These are phyloP conservation scores for Phaseolus lunatus DNA, from an alignment of 306 rosid species.

Conservation along the genomic window DNA sequence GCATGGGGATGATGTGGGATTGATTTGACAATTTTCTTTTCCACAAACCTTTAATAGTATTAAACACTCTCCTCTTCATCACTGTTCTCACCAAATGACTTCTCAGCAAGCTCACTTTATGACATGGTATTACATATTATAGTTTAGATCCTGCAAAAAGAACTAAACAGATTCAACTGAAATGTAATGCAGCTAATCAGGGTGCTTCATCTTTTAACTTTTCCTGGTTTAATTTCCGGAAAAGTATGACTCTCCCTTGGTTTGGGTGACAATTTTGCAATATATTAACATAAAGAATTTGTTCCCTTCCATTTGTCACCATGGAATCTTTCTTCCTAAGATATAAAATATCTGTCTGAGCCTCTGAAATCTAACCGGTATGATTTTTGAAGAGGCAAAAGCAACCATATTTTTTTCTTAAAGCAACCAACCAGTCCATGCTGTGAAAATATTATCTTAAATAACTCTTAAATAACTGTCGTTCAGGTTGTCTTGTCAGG, in stretches of 20 bases:
- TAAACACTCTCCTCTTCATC: background rate
- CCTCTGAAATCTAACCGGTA: slow-evolving; percentile 23
- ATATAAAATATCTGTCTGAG: background rate
- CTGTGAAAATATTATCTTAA: slow-evolving; percentile 26
- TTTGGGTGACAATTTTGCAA: background rate
- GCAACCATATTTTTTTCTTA: slow-evolving; percentile 36
- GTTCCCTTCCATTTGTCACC: slow-evolving; percentile 12
- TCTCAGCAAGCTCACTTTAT: background rate
- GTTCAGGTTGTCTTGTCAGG: background rate
- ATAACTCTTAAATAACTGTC: background rate
- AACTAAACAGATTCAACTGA: background rate
- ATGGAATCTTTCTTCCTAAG: background rate
- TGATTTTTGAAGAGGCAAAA: background rate
- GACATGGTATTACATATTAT: background rate
- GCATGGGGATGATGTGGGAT: too few relatives aligned
- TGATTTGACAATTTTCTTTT: background rate
- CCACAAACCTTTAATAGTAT: background rate
- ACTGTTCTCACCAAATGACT: background rate
- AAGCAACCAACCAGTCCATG: slow-evolving; percentile 42
- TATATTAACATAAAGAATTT: background rate
- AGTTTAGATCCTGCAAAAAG: background rate
- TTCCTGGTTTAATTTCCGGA: background rate
- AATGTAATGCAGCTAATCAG: background rate
- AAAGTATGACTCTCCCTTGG: background rate
- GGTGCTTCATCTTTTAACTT: background rate